phyloP scores from a whole-genome alignment of 208 protist genomes.

The Leishmania major region DNA sequence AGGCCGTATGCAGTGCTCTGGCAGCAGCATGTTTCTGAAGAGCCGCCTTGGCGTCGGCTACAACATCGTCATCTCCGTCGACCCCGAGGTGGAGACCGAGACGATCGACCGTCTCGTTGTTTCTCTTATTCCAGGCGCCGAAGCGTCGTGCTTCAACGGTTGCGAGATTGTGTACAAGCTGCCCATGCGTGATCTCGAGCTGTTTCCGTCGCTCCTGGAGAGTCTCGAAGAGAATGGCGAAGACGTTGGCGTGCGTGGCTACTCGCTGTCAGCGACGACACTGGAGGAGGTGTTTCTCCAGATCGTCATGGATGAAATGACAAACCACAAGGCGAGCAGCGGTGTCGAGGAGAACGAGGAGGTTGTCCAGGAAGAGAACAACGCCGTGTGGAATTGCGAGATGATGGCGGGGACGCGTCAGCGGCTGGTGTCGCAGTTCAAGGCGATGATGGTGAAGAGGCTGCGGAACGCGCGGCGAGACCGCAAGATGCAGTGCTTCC shows the following conservation, averaged over 20 bases:
- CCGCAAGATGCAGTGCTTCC: slow-evolving; percentile 66
- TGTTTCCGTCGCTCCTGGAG: slow-evolving; percentile 48
- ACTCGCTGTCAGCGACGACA: slow-evolving; percentile 66
- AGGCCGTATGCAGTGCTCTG: slow-evolving; percentile 54
- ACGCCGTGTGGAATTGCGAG: slow-evolving; percentile 25
- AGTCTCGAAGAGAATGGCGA: slow-evolving; percentile 40
- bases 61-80: slow-evolving; percentile 43
- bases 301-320: slow-evolving; percentile 44
- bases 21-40: slow-evolving; percentile 67
- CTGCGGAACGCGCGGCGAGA: slow-evolving; percentile 59
- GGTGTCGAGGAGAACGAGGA: slow-evolving; percentile 12
- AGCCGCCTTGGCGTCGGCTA: slow-evolving; percentile 56
- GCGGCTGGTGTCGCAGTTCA: slow-evolving; percentile 47
- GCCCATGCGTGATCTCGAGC: slow-evolving; percentile 35
- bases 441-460: slow-evolving; percentile 61
- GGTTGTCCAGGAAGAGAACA: slow-evolving; percentile 35
- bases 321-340: slow-evolving; percentile 13
- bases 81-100: slow-evolving; percentile 32
- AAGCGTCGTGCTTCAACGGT: slow-evolving; percentile 30
- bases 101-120: slow-evolving; percentile 26
- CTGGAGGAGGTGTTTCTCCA: slow-evolving; percentile 80
- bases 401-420: slow-evolving; percentile 16
- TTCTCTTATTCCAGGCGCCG: slow-evolving; percentile 26
- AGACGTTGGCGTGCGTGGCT: slow-evolving; percentile 39
- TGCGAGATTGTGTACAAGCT: slow-evolving; percentile 47